Evolutionary conservation across 441 rosid genomes (phyloP), one percentile per base, ranked within the genome.

Genomic region (Lepidium campestre): DNA sequence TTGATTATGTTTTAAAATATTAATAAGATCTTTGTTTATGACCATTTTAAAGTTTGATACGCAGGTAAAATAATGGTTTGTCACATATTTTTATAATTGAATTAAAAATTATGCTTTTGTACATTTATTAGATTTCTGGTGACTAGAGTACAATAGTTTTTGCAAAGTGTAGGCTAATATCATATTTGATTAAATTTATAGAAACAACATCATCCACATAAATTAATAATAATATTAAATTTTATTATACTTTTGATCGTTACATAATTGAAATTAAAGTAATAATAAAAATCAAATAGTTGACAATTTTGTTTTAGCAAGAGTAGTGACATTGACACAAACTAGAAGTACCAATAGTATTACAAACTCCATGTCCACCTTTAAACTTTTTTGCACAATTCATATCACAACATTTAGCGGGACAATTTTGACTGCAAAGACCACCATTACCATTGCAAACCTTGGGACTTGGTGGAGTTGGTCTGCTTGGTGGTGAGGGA

Each of bases 341-440:
- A 27, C 6, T 20, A 46, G 0, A 2, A 3, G 5, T 18, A 19
- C 37, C 75, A 25, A 71, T 10, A 29, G 29, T 18, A 6, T 29
- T 27, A 47, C 75, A 63, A 47, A 47, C 36, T 13, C 75, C 75
- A 46, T 4, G 41, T 37, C 70, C 75, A 63, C 69, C 63, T 11
- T 0, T 0, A 63, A 4, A 71, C 14, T 56, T 71, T 56, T 37
- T 37, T 47, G 65, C 75, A 4, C 75, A 71, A 0, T 29, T 47
- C 7, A 5, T 3, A 56, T 63, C 29, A n/a, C 75, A 71, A 63
- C 75, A 71, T 1, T 20, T 29, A 5, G 4, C 25, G 0, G 50
- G 31, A 63, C 73, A 69, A 0, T 5, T 31, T 6, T 54, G 34
- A 68, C 60, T 59, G 34, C 73, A 68, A 14, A 68, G 4, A 40